phyloP scores from a whole-genome alignment of 305 asterid species.

The Solanum hybrid region DNA sequence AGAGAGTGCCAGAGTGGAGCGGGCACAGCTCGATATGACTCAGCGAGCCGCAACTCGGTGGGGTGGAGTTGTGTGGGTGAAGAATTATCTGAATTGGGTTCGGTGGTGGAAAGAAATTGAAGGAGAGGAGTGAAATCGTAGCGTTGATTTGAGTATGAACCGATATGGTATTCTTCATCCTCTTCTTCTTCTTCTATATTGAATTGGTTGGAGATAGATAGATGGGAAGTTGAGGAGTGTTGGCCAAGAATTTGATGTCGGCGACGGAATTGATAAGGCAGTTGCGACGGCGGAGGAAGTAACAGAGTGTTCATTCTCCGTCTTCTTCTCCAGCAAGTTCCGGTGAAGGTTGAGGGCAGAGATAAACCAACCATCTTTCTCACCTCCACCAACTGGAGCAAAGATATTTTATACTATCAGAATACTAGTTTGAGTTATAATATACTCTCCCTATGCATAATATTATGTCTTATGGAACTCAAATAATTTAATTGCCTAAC shows the following conservation, averaged over 20 bases:
- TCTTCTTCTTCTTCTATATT: conserved; percentile 20
- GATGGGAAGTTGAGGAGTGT: conserved; percentile 15
- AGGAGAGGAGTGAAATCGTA: conserved; percentile 82
- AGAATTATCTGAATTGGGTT: conserved; percentile 15
- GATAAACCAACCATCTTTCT: neutral
- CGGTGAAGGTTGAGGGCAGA: neutral
- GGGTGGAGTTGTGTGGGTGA: conserved; percentile 40
- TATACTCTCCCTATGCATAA: neutral
- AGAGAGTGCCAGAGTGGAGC: conserved; percentile 89
- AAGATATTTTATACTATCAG: neutral
- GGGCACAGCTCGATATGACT: conserved; percentile 77
- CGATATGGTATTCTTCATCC: conserved; percentile 37
- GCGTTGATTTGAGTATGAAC: conserved; percentile 33
- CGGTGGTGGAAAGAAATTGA: conserved; percentile 42
- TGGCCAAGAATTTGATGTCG: conserved; percentile 5
- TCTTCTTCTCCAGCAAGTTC: neutral
- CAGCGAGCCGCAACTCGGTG: conserved; percentile 57
- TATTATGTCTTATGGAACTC: neutral
- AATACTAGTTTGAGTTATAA: neutral
- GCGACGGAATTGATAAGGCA: conserved; percentile 27
- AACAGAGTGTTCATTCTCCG: conserved; percentile 44
- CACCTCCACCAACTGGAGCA: neutral
- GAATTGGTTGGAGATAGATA: conserved; percentile 20
- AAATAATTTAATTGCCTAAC: neutral
- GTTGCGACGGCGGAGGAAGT: conserved; percentile 43